phyloP scores from a whole-genome alignment of 306 rosid species.

The Quercus wislizeni region DNA sequence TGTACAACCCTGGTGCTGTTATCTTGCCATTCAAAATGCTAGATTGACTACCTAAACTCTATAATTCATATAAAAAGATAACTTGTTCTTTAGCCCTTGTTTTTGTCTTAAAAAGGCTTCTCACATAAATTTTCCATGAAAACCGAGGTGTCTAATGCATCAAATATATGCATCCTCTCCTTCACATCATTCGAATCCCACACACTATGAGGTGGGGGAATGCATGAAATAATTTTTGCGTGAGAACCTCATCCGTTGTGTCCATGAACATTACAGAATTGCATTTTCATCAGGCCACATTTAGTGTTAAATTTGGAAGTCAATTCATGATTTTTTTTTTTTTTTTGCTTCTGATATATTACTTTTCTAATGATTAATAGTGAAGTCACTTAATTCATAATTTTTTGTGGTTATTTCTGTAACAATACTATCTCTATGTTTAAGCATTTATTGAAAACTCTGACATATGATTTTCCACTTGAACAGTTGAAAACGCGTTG shows the following conservation, averaged over 20 bases:
- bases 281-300: neutral
- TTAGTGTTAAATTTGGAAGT: neutral
- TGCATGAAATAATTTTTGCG: no score
- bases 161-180: no score
- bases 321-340: no score
- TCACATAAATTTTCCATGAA: neutral
- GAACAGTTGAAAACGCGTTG: conserved; percentile 84
- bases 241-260: neutral
- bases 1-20: neutral
- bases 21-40: neutral
- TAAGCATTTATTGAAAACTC: neutral
- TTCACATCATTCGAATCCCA: no score
- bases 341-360: neutral
- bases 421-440: neutral
- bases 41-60: no score
- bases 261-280: neutral
- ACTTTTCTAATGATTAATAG: neutral
- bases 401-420: neutral
- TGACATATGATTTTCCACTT: conserved; percentile 5
- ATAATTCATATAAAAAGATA: neutral
- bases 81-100: neutral
- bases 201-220: no score
- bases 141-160: neutral
- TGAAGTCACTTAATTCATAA: neutral
- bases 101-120: neutral